A percentile compares a stretch with the other conserved stretches of the same genome.
Evolutionary conservation across 2,329 filamentous ascomycete genomes (phyloP).

Genomic region (Metarhizium robertsii): DNA sequence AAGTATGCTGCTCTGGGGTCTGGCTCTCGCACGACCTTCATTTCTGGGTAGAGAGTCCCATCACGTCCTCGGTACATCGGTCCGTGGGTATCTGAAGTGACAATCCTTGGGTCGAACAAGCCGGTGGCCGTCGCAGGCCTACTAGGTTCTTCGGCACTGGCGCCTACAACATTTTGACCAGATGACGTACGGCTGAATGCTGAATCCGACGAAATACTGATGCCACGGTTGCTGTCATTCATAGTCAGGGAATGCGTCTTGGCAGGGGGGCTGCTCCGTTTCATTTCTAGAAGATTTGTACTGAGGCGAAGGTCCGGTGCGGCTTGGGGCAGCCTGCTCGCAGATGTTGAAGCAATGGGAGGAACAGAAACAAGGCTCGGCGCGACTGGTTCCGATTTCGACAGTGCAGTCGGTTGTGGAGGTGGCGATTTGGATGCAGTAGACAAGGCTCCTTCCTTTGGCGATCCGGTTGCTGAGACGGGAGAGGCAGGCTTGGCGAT

Average conservation of each 20-base stretch:
- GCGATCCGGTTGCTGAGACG: conserved; percentile 32
- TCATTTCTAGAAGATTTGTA: conserved; percentile 15
- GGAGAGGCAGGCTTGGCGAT: conserved; percentile 35
- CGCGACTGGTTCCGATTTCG: not conserved
- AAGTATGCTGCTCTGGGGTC: conserved; percentile 29
- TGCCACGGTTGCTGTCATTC: conserved; percentile 12
- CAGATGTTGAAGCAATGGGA: conserved; percentile 8
- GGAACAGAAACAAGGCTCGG: not conserved
- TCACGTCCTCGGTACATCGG: conserved; percentile 26
- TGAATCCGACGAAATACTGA: conserved; percentile 1
- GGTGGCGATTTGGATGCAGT: conserved; percentile 6
- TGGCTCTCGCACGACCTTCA: conserved; percentile 23
- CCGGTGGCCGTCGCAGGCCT: conserved; percentile 13
- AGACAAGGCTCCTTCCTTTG: conserved; percentile 10
- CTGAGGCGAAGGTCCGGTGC: conserved; percentile 13
- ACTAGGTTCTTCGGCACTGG: conserved; percentile 1
- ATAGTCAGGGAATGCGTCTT: conserved; percentile 6
- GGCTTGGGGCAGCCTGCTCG: conserved; percentile 16
- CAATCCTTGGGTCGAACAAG: conserved; percentile 20
- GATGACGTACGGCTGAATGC: not conserved
- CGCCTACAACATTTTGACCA: not conserved
- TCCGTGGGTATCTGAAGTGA: conserved; percentile 23
- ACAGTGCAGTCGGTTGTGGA: conserved; percentile 7
- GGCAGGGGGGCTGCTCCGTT: not conserved
- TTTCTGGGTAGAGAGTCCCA: conserved; percentile 32